Evolutionary conservation across 345 rosid genomes (phyloP).

Genomic region (Gynandropsis gynandra): DNA sequence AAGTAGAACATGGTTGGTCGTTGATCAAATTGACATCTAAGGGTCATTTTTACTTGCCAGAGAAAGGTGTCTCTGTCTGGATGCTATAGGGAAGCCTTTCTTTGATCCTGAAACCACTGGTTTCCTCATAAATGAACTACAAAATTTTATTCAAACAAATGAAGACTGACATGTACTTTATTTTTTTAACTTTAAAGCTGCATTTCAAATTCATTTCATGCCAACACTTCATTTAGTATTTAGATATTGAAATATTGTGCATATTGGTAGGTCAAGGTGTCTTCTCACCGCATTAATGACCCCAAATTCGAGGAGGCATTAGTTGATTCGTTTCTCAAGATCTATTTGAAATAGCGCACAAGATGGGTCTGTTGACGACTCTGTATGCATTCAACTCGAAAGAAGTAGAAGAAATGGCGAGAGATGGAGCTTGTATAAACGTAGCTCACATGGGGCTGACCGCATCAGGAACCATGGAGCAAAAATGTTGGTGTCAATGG

Average conservation of each 20-base stretch:
- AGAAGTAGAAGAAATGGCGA: constrained; percentile 82
- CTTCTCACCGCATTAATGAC: constrained; percentile 72
- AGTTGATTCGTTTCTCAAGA: constrained; percentile 67
- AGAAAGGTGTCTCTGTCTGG: constrained; percentile 77
- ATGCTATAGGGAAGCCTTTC: constrained; percentile 68
- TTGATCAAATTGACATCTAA: constrained; percentile 65
- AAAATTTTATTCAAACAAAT: constrained; percentile 48
- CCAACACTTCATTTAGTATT: constrained; percentile 2
- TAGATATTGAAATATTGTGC: constrained; percentile 19
- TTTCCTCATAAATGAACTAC: constrained; percentile 45
- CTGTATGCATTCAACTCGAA: constrained; percentile 73
- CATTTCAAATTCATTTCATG: constrained; percentile 9
- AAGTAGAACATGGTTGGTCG: background rate
- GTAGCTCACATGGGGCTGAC: constrained; percentile 98
- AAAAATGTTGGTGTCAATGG: constrained; percentile 66
- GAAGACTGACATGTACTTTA: constrained; percentile 54
- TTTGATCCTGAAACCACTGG: constrained; percentile 70
- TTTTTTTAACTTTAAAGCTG: constrained; percentile 35
- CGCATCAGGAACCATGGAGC: constrained; percentile 88
- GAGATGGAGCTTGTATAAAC: constrained; percentile 86
- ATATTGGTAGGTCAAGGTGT: constrained; percentile 45
- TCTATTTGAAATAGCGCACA: constrained; percentile 58
- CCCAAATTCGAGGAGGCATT: constrained; percentile 69
- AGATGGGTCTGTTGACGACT: constrained; percentile 83
- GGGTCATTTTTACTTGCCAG: constrained; percentile 63